These are phyloP conservation scores for Lobosporangium transversale DNA, from an alignment of 192 early-diverging fungal genomes.

Conservation along the genomic window DNA sequence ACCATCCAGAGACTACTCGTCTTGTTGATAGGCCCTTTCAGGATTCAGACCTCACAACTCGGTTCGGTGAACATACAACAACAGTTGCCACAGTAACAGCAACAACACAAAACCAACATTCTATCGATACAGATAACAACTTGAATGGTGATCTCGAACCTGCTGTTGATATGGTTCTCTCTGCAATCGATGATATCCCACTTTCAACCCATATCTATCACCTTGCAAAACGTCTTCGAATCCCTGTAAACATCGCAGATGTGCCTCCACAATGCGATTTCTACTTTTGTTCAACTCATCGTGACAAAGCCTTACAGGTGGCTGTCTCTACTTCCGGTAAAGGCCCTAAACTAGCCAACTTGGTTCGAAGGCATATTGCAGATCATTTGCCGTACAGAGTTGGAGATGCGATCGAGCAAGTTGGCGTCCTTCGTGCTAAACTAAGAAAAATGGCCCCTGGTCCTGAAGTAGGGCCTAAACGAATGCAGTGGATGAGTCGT, in stretches of 20 bases:
- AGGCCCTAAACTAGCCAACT: constrained; percentile 88
- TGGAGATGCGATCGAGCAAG: constrained; percentile 77
- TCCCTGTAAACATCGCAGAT: constrained; percentile 93
- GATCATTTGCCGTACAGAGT: constrained; percentile 66
- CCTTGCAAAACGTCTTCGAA: constrained; percentile 69
- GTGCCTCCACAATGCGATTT: constrained; percentile 92
- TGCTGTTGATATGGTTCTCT: constrained; percentile 68
- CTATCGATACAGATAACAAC: not conserved
- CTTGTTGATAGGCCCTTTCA: constrained; percentile 58
- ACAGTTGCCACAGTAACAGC: constrained; percentile 2
- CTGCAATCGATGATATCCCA: constrained; percentile 78
- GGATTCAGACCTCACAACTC: constrained; percentile 55
- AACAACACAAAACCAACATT: not conserved
- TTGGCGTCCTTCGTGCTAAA: constrained; percentile 70
- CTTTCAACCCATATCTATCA: constrained; percentile 75
- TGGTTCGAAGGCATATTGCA: constrained; percentile 77
- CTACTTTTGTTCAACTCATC: constrained; percentile 89
- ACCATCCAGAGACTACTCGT: constrained; percentile 61
- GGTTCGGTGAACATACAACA: constrained; percentile 31
- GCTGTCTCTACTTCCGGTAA: constrained; percentile 90
- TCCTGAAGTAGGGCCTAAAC: constrained; percentile 67
- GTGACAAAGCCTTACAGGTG: constrained; percentile 88
- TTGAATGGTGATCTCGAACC: constrained; percentile 30
- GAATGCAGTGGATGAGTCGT: constrained; percentile 87
- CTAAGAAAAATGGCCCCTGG: constrained; percentile 73